Base-by-base conservation (phyloP, 1,139 yeast species). In the Blastobotrys capitulatus region DNA sequence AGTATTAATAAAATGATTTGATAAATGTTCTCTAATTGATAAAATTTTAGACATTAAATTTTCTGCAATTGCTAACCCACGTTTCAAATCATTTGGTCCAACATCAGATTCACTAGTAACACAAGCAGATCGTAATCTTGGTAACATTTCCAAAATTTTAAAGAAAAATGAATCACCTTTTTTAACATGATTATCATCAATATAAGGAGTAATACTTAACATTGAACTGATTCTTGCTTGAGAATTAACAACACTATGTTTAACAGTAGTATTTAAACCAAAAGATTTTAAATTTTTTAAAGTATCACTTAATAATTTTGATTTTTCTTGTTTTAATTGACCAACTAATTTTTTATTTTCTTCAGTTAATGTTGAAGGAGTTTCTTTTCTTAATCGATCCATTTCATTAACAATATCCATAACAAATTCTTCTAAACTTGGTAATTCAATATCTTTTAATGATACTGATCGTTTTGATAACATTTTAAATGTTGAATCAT, bases 61-160 rank as follows among this genome's bases (percentile, higher is more conserved):
- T 59, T 92, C 97, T 8, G 81, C 72, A n/a, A 83, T 82, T 2
- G 92, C 88, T 58, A 88, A 70, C 39, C 89, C 95, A 57, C 82
- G 83, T 53, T 80, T 85, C 36, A 87, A 77, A 62, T 86, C 95
- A 1, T 78, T 73, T 20, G 76, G 75, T 1, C 96, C 94, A 19
- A 88, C 81, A 60, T 89, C 97, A 12, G 79, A 85, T 16, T 82
- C 79, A 34, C 74, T 72, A 6, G 61, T 57, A 1, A 80, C 67
- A 16, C 82, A 81, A 2, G 87, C 72, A 29, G 82, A 76, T 60
- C 96, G 76, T 52, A 92, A 69, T 42, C 92, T 75, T 7, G 97
- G 97, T 38, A 90, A 68, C 44, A 89, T 65, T 58, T 92, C 98
- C 48, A 92, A 67, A 18, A 87, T 68, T 53, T 86, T 75, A 71